phyloP scores from a whole-genome alignment of 2,329 filamentous ascomycete genomes.

The Cercospora beticola region DNA sequence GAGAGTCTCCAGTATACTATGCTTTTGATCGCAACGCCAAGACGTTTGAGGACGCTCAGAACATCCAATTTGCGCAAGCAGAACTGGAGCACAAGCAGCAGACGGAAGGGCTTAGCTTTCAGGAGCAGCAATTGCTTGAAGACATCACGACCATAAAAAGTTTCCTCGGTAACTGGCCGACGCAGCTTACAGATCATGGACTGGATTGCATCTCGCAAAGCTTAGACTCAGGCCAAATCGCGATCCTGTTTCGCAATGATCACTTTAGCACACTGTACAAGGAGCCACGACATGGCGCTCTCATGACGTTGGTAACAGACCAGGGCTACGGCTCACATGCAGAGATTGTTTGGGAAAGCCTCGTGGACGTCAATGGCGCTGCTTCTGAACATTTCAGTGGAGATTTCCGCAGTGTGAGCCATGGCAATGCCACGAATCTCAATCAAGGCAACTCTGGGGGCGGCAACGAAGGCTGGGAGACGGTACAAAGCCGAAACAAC shows the following conservation, averaged over 20 bases:
- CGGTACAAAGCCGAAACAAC: conserved; percentile 46
- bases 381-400: conserved; percentile 82
- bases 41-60: conserved; percentile 90
- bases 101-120: conserved; percentile 61
- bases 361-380: conserved; percentile 84
- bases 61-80: conserved; percentile 82
- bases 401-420: conserved; percentile 83
- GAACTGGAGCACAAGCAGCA: conserved; percentile 79
- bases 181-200: conserved; percentile 81
- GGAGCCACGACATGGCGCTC: conserved; percentile 71
- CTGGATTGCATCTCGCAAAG: conserved; percentile 70
- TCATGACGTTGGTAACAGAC: conserved; percentile 87
- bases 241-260: conserved; percentile 94
- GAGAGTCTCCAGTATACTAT: conserved; percentile 62
- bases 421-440: conserved; percentile 42
- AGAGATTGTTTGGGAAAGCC: conserved; percentile 93
- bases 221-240: conserved; percentile 73
- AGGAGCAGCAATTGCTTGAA: conserved; percentile 77
- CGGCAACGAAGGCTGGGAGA: conserved; percentile 55
- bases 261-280: conserved; percentile 95
- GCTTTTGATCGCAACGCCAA: conserved; percentile 73
- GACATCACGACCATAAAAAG: conserved; percentile 82
- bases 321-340: conserved; percentile 84
- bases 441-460: conserved; percentile 29
- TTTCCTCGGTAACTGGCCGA: conserved; percentile 77